These are phyloP conservation scores for Schizophyllum commune DNA, from an alignment of 1,284 basidiomycete genomes.

Conservation along the genomic window DNA sequence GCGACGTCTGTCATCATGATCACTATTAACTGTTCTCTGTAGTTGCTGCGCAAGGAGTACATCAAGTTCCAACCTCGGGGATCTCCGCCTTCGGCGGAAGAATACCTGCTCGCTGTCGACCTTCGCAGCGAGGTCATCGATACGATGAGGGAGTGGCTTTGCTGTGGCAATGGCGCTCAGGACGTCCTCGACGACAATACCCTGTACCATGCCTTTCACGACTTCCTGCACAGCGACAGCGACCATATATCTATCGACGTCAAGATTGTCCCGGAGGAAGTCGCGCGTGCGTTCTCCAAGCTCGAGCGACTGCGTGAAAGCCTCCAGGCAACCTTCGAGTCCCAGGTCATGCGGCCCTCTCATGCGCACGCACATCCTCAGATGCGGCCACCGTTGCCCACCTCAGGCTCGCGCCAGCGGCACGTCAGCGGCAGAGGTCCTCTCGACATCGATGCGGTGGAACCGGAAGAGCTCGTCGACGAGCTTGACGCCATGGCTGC, in stretches of 20 bases:
- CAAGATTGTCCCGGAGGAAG: slow-evolving; percentile 27
- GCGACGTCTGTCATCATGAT: background rate
- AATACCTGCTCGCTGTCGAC: slow-evolving; percentile 33
- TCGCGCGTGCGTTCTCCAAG: slow-evolving; percentile 38
- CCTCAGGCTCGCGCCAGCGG: background rate
- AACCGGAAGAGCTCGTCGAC: slow-evolving; percentile 62
- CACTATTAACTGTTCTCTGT: slow-evolving; percentile 10
- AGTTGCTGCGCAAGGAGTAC: slow-evolving; percentile 72
- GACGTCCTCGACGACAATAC: slow-evolving; percentile 66
- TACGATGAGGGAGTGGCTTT: slow-evolving; percentile 63
- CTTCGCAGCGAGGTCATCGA: slow-evolving; percentile 55
- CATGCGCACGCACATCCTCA: slow-evolving; percentile 13
- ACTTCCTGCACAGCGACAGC: slow-evolving; percentile 46
- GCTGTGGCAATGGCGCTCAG: slow-evolving; percentile 61
- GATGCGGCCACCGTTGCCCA: slow-evolving; percentile 1
- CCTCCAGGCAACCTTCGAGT: slow-evolving; percentile 40
- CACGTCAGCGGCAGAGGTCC: slow-evolving; percentile 42
- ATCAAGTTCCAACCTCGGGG: slow-evolving; percentile 37
- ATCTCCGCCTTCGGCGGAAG: slow-evolving; percentile 26
- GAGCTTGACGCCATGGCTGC: slow-evolving; percentile 67
- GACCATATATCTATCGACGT: slow-evolving; percentile 39
- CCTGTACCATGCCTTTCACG: slow-evolving; percentile 45
- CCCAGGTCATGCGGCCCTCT: slow-evolving; percentile 56
- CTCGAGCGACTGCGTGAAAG: slow-evolving; percentile 36
- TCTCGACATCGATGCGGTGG: slow-evolving; percentile 60